Conservation (phyloP, 306 rosid species). For the cucumber (Cucumis sativus) region Cucumber_9930_V3 NC_026655.2:32434501-32435000, state of each 20-base stretch:
- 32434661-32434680: background rate
- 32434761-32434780: background rate
- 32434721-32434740: background rate
- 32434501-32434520: background rate
- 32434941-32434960: background rate
- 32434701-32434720: background rate
- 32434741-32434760: background rate
- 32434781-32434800: background rate
- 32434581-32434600: background rate
- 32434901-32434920: background rate
- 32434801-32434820: background rate
- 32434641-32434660: background rate
- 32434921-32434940: background rate
- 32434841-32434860: background rate
- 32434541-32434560: background rate
- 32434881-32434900: background rate
- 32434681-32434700: background rate
- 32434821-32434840: background rate
- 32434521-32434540: background rate
- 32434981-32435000: background rate
- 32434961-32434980: background rate
- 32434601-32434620: background rate
- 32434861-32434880: background rate
- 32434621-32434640: background rate
- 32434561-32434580: background rate